Evolutionary conservation across 2,329 filamentous ascomycete species (phyloP).

Genomic region (Bipolaris victoriae): DNA sequence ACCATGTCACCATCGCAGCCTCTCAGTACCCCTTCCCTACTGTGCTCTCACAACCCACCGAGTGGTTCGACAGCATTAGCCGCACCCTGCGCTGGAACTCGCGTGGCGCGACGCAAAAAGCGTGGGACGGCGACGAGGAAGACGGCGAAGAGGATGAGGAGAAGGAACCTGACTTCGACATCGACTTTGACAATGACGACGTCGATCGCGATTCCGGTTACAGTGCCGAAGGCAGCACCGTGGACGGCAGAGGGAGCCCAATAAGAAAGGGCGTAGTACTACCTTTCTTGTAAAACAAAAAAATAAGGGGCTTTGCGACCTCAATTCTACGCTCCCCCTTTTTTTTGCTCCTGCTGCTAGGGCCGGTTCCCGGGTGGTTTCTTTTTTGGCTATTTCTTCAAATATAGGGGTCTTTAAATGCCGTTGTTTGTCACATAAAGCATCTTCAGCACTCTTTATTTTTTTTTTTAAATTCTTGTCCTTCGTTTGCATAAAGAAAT

Average conservation of each 20-base stretch:
- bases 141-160: slow-evolving; percentile 53
- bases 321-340: not conserved
- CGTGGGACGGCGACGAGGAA: slow-evolving; percentile 64
- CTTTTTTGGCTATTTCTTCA: not conserved
- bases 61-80: slow-evolving; percentile 97
- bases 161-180: slow-evolving; percentile 78
- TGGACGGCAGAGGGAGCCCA: slow-evolving; percentile 43
- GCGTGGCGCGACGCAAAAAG: slow-evolving; percentile 88
- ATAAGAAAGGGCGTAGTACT: slow-evolving; percentile 45
- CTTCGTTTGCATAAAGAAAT: not conserved
- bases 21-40: slow-evolving; percentile 98
- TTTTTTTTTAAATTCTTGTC: not conserved
- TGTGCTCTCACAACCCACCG: slow-evolving; percentile 83
- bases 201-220: slow-evolving; percentile 53
- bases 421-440: not conserved
- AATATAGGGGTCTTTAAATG: no score
- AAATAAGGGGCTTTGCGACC: not conserved
- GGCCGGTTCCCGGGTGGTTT: not conserved
- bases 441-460: not conserved
- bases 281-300: slow-evolving; percentile 32
- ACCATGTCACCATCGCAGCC: slow-evolving; percentile 94
- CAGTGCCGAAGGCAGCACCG: slow-evolving; percentile 46
- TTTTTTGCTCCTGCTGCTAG: not conserved
- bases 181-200: slow-evolving; percentile 83
- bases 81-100: slow-evolving; percentile 95